These are phyloP conservation scores for Guillardia theta DNA, from an alignment of 78 protist genomes.

Conservation along the genomic window DNA sequence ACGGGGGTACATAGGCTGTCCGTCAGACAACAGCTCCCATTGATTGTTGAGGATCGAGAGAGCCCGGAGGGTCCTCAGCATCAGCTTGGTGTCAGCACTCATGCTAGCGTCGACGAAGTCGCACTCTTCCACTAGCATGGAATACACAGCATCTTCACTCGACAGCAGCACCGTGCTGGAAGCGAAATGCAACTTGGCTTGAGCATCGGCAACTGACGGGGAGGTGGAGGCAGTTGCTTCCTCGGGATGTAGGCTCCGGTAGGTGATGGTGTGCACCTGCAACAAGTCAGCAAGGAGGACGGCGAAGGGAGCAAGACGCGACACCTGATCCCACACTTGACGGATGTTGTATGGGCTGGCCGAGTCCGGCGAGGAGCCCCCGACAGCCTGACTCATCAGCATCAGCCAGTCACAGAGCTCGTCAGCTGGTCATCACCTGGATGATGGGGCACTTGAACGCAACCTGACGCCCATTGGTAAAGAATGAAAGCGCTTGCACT, in stretches of 20 bases:
- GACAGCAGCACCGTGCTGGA: too few relatives aligned
- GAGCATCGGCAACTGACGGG: too few relatives aligned
- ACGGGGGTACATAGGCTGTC: too few relatives aligned
- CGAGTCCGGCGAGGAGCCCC: neutral
- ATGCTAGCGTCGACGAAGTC: neutral
- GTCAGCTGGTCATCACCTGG: neutral
- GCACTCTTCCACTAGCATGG: neutral
- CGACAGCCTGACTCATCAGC: neutral
- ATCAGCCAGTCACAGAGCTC: neutral
- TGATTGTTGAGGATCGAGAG: neutral
- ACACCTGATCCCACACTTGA: conserved; percentile 1
- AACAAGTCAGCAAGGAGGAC: neutral
- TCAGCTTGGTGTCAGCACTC: neutral
- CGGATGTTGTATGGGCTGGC: neutral
- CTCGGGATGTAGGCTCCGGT: neutral
- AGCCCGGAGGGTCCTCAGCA: neutral
- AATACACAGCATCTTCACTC: too few relatives aligned
- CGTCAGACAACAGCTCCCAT: too few relatives aligned
- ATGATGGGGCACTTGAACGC: neutral
- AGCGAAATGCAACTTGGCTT: too few relatives aligned
- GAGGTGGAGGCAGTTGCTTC: too few relatives aligned
- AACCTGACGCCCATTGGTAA: neutral
- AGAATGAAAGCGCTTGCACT: neutral
- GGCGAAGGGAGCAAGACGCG: neutral
- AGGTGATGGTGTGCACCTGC: neutral